Evolutionary conservation across 768 basidiomycete genomes (phyloP).

Genomic region (Paxillus rubicundulus): DNA sequence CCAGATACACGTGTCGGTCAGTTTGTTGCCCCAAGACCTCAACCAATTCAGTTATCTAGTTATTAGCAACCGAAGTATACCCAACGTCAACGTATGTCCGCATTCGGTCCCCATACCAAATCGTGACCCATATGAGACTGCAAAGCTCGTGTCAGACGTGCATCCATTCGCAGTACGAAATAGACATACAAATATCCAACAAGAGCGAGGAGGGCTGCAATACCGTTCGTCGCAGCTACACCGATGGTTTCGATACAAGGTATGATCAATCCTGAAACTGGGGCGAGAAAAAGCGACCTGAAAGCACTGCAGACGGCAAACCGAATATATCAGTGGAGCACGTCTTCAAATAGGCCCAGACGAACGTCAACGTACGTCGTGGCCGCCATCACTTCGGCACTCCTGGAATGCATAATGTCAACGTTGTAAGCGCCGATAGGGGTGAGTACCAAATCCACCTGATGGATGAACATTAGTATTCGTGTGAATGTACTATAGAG

Average conservation of each 20-base stretch:
- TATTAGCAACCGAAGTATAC: conserved; percentile 39
- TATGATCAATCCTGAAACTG: conserved; percentile 16
- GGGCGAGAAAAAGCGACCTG: conserved; percentile 21
- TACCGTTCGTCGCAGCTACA: conserved; percentile 46
- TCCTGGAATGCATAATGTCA: conserved; percentile 57
- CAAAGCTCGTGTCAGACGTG: conserved; percentile 2
- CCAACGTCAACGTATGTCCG: conserved; percentile 57
- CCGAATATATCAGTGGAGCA: neutral
- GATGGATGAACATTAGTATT: neutral
- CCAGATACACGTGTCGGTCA: no score
- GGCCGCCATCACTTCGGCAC: conserved; percentile 64
- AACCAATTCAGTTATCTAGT: neutral
- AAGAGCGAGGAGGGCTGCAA: conserved; percentile 46
- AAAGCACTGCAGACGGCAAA: conserved; percentile 12
- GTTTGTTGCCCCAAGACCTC: neutral
- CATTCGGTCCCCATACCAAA: conserved; percentile 56
- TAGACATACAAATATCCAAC: conserved; percentile 51
- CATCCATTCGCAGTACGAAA: neutral
- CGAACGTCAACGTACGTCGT: conserved; percentile 39
- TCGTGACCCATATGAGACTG: conserved; percentile 52
- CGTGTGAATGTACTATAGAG: neutral
- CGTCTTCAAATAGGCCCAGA: neutral
- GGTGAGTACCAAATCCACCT: conserved; percentile 58
- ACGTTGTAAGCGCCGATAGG: conserved; percentile 57
- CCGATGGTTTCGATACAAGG: conserved; percentile 53